Evolutionary conservation across 495 filamentous ascomycete species (phyloP), one percentile per base, ranked within the genome.

Genomic region (Lindgomyces ingoldianus): DNA sequence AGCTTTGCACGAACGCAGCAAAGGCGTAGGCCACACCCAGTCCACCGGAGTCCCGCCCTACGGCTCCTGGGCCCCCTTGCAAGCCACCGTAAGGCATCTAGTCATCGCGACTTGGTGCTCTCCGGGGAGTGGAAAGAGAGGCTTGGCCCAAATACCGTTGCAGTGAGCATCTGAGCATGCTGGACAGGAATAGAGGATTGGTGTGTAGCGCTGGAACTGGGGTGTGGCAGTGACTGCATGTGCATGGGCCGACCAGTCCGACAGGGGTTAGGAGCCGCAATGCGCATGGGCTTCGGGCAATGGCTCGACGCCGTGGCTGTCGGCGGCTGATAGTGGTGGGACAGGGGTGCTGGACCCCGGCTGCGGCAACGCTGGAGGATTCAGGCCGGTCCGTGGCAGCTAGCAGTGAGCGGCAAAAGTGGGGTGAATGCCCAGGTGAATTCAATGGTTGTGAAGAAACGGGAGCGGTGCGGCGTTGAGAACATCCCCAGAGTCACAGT

Each of bases 41-140:
- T 4, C 29, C 16, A 51, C 41, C 56, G 50, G 47, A 30, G 12
- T 57, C 29, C 21, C n/a, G 44, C 46, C 57, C 44, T 39, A 29
- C 39, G 21, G 21, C 12, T 36, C 3, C 29, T 21, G 4, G 18
- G 19, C 8, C 49, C 19, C 21, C 39, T 22, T 19, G 50, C 36
- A 50, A 65, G 62, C 62, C 46, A 57, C 51, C 27, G 14, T 57
- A 19, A 64, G 60, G 60, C 60, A 64, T 64, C 60, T 64, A 57
- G 60, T 64, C 60, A 64, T 62, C 48, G 14, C 12, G 22, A 14
- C 51, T 24, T 8, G 29, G 48, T n/a, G 18, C 36, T 9, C 36
- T 42, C n/a, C 36, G 36, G 36, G 36, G 36, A n/a, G 9, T n/a
- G 36, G n/a, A 9, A 9, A 42, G n/a, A n/a, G n/a, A n/a, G n/a